Base-by-base conservation (phyloP, 2,329 filamentous ascomycete species). In the Xylaria sp. region DNA sequence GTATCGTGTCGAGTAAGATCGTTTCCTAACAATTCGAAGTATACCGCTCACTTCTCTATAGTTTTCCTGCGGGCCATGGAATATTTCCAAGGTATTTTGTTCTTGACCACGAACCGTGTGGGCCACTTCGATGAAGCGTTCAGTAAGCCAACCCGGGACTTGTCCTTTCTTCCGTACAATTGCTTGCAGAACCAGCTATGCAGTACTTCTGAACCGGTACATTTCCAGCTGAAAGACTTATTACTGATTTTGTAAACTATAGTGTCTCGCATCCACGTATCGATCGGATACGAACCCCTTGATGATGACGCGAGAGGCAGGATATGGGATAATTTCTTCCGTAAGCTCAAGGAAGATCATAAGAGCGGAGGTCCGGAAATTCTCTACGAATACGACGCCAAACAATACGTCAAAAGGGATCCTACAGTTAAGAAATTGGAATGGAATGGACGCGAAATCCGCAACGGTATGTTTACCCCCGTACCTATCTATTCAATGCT, bases 11-110 rank as follows among this genome's bases (percentile, higher is more conserved):
- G 8, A 50, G 55, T 60, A 66, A 44, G 56, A 41, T 15, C 28
- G 1, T 20, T 28, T 20, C 10, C 28, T 54, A 25, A 37, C 18
- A 9, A 32, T 34, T 2, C 39, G 8, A 63, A 18, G 32, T 20
- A 54, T 34, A 6, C 15, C 32, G 39, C 18, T 64, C 4, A 64
- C 61, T 59, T 32, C 6, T 12, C 54, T 28, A 39, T 18, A 64
- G 60, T 60, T 18, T 68, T 68, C n/a, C 39, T 64, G 8, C 54
- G 66, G 8, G 39, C 46, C 0, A 55, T 68, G 60, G 60, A 68
- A 15, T 68, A 68, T n/a, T 68, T 59, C 41, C 60, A 41, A 25
- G 65, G 65, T 34, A 54, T 68, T 23, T 18, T 68, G 15, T 68
- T 68, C 34, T 51, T 68, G 23, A 68, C 66, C 4, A 54, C 23